Percentiles rank a stretch among this genome's conserved stretches.
These are phyloP conservation scores for Gleditsia sinensis DNA, from an alignment of 306 rosid genomes.

Conservation along the genomic window DNA sequence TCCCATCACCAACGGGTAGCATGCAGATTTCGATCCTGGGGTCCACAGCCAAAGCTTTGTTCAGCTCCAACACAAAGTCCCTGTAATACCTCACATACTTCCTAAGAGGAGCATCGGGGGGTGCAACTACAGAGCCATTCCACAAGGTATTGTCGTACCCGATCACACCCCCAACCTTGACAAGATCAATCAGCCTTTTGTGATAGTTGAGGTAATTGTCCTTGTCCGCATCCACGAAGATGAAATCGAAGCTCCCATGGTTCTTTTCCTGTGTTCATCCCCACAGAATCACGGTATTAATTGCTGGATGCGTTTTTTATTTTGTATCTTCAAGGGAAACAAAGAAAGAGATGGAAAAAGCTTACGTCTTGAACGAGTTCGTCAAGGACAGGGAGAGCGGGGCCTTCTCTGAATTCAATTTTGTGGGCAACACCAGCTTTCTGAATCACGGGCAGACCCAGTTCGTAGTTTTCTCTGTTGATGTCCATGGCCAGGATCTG, in stretches of 20 bases:
- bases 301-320: too few species aligned
- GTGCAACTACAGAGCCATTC: conserved; percentile 93
- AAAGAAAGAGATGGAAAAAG: neutral
- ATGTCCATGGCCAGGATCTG: conserved; percentile 96
- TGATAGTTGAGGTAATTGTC: conserved; percentile 95
- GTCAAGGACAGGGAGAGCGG: conserved; percentile 93
- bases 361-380: conserved; percentile 67
- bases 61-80: conserved; percentile 85
- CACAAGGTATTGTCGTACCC: conserved; percentile 95
- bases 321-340: neutral
- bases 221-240: conserved; percentile 89
- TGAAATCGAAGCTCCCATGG: conserved; percentile 74
- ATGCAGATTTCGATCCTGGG: conserved; percentile 88
- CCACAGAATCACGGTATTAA: too few species aligned
- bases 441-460: conserved; percentile 74
- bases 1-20: conserved; percentile 91
- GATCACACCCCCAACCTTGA: conserved; percentile 81
- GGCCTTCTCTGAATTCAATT: conserved; percentile 93
- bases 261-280: conserved; percentile 79
- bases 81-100: conserved; percentile 88
- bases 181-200: conserved; percentile 77
- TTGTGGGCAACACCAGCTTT: conserved; percentile 90
- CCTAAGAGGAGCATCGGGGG: conserved; percentile 81
- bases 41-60: conserved; percentile 80
- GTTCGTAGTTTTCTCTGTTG: conserved; percentile 81